Base-by-base conservation (phyloP, 2,329 filamentous ascomycete species). In the Mollisia scopiformis region DNA sequence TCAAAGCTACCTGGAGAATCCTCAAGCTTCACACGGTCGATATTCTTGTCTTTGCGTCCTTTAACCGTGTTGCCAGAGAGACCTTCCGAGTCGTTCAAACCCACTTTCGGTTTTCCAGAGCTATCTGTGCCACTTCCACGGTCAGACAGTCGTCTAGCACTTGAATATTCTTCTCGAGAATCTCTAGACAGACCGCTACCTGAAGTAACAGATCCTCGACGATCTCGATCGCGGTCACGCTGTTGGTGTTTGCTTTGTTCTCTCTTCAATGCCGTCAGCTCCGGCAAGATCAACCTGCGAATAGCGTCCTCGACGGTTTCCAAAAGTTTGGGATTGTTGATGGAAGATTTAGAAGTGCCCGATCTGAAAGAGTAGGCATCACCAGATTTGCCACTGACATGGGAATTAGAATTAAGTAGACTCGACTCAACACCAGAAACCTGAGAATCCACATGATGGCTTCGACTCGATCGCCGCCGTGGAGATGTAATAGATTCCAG, bases 231-330 rank as follows among this genome's bases (percentile, higher is more conserved):
- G 60, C 88, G 88, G 58, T 85, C 86, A 11, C 85, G 86, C 69
- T 87, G 89, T 66, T 89, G 84, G 64, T 89, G 87, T 66, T 89
- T 89, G 74, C 91, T 93, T 74, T 94, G 91, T 72, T 97, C 93
- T 69, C 93, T 88, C 75, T 97, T 97, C 57, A 99, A 80, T 10
- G 93, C 92, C 69, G 92, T 94, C 47, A 99, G 82, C 75, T 99
- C 94, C 0, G 95, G 95, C 2, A 99, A 75, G 57, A 91, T 91
- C 62, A 91, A 77, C 57, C 88, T 82, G 69, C 88, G 86, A 71
- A 92, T 91, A 19, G 88, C 88, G 77, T 91, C 88, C 74, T 91
- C 89, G 0, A 92, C 89, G 1, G 88, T 89, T 64, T 89, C 86
- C 10, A 91, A 79, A 4, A 91, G 75, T 69, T 87, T 89, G 0